A percentile compares a stretch with the other conserved stretches of the same genome.
Conservation (phyloP, 2,329 filamentous ascomycete genomes). For the Hawksworthiomyces lignivorus region DNA sequence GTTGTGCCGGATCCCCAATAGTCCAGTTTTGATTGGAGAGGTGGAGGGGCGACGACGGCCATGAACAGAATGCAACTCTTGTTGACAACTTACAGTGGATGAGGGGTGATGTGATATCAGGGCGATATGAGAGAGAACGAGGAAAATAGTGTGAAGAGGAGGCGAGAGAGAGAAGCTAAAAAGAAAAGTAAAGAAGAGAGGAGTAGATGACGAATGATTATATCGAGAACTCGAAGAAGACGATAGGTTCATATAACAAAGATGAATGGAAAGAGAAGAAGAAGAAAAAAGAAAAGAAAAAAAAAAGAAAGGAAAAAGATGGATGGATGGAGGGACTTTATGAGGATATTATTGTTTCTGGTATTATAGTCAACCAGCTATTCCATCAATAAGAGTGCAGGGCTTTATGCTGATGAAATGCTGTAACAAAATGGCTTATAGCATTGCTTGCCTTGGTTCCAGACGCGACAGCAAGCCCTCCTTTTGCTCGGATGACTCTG, state of each 20-base stretch:
- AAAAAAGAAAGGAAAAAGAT: background rate
- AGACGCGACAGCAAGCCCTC: no score
- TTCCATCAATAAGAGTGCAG: background rate
- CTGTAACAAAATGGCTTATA: conserved; percentile 1
- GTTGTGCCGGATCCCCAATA: conserved; percentile 23
- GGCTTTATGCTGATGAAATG: background rate
- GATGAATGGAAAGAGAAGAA: background rate
- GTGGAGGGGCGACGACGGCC: conserved; percentile 26
- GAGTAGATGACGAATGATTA: no score
- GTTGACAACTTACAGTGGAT: conserved; percentile 8
- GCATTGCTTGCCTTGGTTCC: no score
- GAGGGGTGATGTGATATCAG: no score
- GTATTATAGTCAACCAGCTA: conserved; percentile 5
- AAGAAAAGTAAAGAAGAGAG: no score
- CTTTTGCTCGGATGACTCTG: background rate
- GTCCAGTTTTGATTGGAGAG: conserved; percentile 25
- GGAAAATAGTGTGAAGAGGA: no score
- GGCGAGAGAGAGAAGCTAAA: no score
- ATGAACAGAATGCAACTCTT: conserved; percentile 21
- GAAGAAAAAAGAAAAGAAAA: background rate
- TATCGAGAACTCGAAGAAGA: no score
- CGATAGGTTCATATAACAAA: no score
- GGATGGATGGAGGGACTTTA: background rate
- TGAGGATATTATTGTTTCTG: background rate
- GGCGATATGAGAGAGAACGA: no score